phyloP scores from a whole-genome alignment of 2,329 filamentous ascomycete species.

The Fusarium praegraminearum region DNA sequence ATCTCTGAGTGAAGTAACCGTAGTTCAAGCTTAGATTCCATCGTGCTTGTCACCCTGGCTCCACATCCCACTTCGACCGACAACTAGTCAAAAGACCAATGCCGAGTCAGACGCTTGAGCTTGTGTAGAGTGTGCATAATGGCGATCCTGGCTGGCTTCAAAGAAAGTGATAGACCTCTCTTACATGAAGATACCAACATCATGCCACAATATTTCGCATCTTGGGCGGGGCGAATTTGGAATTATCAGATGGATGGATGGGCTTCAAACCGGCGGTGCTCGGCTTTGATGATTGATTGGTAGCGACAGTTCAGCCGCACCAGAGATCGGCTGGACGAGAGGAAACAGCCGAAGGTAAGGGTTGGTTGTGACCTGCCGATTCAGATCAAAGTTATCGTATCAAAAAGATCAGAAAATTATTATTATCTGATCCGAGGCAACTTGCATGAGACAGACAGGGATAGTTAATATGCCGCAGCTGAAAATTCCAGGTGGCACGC shows the following conservation, averaged over 20 bases:
- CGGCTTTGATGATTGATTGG: constrained; percentile 14
- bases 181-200: not conserved
- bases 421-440: constrained; percentile 32
- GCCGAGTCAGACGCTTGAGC: constrained; percentile 7
- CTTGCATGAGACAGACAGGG: not conserved
- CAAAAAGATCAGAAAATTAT: constrained; percentile 33
- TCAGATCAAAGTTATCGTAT: constrained; percentile 41
- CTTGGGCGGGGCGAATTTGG: constrained; percentile 19
- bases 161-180: not conserved
- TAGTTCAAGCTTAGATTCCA: constrained; percentile 3
- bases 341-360: constrained; percentile 4
- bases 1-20: not conserved
- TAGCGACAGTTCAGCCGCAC: constrained; percentile 23
- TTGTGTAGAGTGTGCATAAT: not conserved
- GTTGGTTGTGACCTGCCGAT: constrained; percentile 3
- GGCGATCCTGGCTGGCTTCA: not conserved
- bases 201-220: not conserved
- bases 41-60: constrained; percentile 4
- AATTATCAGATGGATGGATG: constrained; percentile 5
- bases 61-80: constrained; percentile 18
- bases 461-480: constrained; percentile 11
- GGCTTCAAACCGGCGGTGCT: not conserved
- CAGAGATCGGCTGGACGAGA: not conserved
- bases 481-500: constrained; percentile 5
- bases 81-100: constrained; percentile 6